Base-by-base conservation (phyloP, 2,329 filamentous ascomycete species). In the Penicillium frequentans region DNA sequence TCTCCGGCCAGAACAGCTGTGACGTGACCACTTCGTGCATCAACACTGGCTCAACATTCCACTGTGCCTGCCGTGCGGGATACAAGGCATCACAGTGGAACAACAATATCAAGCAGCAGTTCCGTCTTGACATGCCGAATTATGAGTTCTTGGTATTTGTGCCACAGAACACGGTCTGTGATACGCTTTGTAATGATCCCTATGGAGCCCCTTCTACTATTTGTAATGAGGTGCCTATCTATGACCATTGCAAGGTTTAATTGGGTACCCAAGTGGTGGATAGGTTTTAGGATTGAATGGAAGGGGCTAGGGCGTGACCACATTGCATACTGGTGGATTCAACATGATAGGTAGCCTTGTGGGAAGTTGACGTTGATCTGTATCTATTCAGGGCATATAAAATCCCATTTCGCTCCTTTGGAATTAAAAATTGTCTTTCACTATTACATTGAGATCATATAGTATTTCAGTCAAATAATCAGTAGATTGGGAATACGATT, bases 1-100 rank as follows among this genome's bases (percentile, higher is more conserved):
- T 74, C 56, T 73, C 73, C 4, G 74, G 73, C 55, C 47, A 73
- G 49, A 77, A 77, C 61, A 59, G 63, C 57, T 79, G 77, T 61
- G 72, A 78, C 58, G 64, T 74, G 43, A 77, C 75, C 14, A 79
- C 77, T 24, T 77, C 76, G 7, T 79, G 77, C 64, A 78, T 77
- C 61, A 76, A 72, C 67, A 76, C 74, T 1, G 74, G 74, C 49
- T 64, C 63, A 6, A 59, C 66, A 23, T 76, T 75, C 71, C 73
- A 76, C 65, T 76, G 74, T 54, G 74, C 74, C 63, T 76, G 74
- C 58, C 73, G 74, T 54, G 74, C 74, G 21, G 74, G 74, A 39
- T 76, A 73, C 61, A 76, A 76, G 67, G 71, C 73, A 29, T 72
- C 69, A 19, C 26, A 55, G 19, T 9, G 65, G 42, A 69, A 75